Conservation (phyloP, 2,329 filamentous ascomycete species). For the Aspergillus sp. region DNA sequence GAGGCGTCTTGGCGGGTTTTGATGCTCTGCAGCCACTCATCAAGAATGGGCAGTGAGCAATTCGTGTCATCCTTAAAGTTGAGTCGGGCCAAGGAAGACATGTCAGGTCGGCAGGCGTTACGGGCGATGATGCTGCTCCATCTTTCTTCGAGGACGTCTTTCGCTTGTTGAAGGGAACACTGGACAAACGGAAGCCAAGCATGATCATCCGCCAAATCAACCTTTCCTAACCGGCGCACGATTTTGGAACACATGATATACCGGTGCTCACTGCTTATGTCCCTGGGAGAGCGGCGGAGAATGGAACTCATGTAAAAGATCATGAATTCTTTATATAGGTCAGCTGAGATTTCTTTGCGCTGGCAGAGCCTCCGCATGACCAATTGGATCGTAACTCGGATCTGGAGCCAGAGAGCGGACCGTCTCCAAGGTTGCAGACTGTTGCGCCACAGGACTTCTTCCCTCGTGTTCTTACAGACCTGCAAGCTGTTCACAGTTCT, state of each 20-base stretch:
- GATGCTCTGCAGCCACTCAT: slow-evolving; percentile 13
- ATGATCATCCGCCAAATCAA: slow-evolving; percentile 25
- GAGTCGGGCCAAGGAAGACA: neutral
- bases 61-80: slow-evolving; percentile 16
- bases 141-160: slow-evolving; percentile 3
- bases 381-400: slow-evolving; percentile 42
- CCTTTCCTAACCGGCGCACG: slow-evolving; percentile 45
- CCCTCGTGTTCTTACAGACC: slow-evolving; percentile 56
- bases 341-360: neutral
- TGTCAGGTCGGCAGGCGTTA: slow-evolving; percentile 11
- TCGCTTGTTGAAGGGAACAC: slow-evolving; percentile 3
- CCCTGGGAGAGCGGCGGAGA: slow-evolving; percentile 33
- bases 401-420: slow-evolving; percentile 53
- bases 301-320: slow-evolving; percentile 46
- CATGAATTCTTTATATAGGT: slow-evolving; percentile 56
- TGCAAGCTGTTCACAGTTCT: slow-evolving; percentile 20
- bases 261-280: slow-evolving; percentile 21
- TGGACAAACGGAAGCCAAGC: slow-evolving; percentile 16
- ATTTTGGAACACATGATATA: slow-evolving; percentile 50
- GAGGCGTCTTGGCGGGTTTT: slow-evolving; percentile 2
- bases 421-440: slow-evolving; percentile 23
- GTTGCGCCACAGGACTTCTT: slow-evolving; percentile 53
- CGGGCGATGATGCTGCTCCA: slow-evolving; percentile 12
- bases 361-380: slow-evolving; percentile 2
- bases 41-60: slow-evolving; percentile 12